Evolutionary conservation across 306 rosid species (phyloP), one percentile per base, ranked within the genome.

Genomic region (Leucaena leucocephala): DNA sequence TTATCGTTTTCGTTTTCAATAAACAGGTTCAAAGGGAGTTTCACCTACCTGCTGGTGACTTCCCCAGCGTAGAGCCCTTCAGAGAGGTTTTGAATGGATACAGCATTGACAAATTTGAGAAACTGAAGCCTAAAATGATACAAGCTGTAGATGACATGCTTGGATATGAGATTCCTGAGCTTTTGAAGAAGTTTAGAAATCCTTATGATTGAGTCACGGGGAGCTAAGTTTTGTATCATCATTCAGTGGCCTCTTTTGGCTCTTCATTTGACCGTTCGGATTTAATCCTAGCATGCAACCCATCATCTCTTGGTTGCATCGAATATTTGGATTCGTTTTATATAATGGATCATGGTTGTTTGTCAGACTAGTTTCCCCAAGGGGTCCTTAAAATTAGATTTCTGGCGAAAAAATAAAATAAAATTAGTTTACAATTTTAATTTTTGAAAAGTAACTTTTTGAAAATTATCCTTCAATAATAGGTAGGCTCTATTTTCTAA

Each of bases 61-160:
- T 96, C 77, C 99, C 99, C 2, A 89, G 72, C 8, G 92, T 90
- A 2, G 98, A 96, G 12, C 92, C 88, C 57, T 96, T 87, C 63
- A 82, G 70, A 68, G 96, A 96, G 81, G 82, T 78, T 64, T 78
- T 96, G 71, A 80, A 66, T 36, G 89, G 93, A 21, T 91, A 85
- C 82, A 93, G 67, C 82, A 76, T 96, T 0, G 98, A 96, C 83
- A 96, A 90, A 49, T 96, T 96, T 50, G 98, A 96, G 84, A 96
- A 86, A 86, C 81, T 96, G 66, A 96, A 90, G 88, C 92, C 98
- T 15, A 93, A 88, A 85, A 90, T 96, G 99, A 82, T 96, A 69
- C 97, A 91, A 80, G 85, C 91, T 1, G 91, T 96, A 0, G 98
- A 96, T 42, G 93, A 96, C 85, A 96, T 96, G 99, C 88, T 96